phyloP scores from a whole-genome alignment of 331 rosid genomes.

The Cydonia oblonga region DNA sequence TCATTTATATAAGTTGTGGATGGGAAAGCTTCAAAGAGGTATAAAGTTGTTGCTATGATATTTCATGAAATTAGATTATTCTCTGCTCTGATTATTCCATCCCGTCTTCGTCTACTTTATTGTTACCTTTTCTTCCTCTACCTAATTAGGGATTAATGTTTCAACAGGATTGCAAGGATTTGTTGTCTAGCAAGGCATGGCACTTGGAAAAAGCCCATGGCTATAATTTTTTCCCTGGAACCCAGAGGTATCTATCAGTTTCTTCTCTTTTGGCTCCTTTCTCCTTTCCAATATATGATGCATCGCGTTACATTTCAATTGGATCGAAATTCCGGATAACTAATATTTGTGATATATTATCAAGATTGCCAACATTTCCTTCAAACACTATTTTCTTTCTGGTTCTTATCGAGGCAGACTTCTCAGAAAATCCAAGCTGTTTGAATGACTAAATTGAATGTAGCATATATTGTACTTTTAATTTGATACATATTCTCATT shows the following conservation, averaged over 20 bases:
- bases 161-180: constrained; percentile 73
- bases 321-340: background rate
- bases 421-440: background rate
- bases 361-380: background rate
- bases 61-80: constrained; percentile 1
- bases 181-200: constrained; percentile 75
- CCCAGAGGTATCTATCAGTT: constrained; percentile 50
- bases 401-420: background rate
- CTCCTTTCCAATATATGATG: too few species aligned
- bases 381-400: background rate
- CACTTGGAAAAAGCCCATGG: constrained; percentile 78
- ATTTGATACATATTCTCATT: too few species aligned
- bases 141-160: background rate
- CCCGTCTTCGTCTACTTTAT: background rate
- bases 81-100: background rate
- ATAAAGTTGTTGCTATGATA: background rate
- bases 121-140: background rate
- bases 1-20: constrained; percentile 92
- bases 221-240: constrained; percentile 80
- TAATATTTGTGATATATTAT: background rate
- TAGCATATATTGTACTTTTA: background rate
- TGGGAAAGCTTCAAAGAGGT: constrained; percentile 99
- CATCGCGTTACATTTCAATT: background rate
- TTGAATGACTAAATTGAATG: background rate
- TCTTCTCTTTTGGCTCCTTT: background rate